phyloP scores from a whole-genome alignment of 129 eudicot genomes.

The Saposhnikovia divaricata region DNA sequence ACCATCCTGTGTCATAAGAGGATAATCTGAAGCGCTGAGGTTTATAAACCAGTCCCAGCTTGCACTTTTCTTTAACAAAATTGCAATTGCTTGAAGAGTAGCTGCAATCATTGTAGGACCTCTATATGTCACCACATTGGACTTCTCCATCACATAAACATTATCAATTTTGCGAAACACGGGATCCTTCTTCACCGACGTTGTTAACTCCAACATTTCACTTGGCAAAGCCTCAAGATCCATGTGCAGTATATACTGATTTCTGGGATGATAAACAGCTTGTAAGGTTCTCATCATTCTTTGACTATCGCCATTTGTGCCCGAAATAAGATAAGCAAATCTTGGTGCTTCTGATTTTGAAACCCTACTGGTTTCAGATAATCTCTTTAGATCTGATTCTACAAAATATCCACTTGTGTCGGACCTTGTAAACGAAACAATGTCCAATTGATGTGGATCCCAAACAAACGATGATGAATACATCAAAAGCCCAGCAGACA shows the following conservation, averaged over 20 bases:
- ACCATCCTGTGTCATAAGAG: conserved; percentile 98
- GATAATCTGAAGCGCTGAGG: conserved; percentile 99
- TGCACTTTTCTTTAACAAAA: conserved; percentile 71
- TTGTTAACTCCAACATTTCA: conserved; percentile 74
- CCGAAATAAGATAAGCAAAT: conserved; percentile 93
- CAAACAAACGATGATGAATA: conserved; percentile 30
- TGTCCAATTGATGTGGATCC: conserved; percentile 34
- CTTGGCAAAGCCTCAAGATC: conserved; percentile 96
- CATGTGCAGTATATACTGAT: conserved; percentile 91
- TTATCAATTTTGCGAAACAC: conserved; percentile 73
- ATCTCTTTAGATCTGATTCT: conserved; percentile 53
- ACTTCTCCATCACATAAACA: conserved; percentile 91
- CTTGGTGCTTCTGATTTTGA: conserved; percentile 61
- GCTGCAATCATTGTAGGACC: conserved; percentile 98
- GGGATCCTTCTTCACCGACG: conserved; percentile 80
- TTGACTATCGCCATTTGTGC: conserved; percentile 89
- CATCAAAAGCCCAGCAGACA: conserved; percentile 36
- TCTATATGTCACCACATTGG: conserved; percentile 92
- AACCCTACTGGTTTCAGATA: conserved; percentile 23
- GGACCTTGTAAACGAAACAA: conserved; percentile 20
- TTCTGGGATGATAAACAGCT: conserved; percentile 96
- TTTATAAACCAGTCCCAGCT: conserved; percentile 95
- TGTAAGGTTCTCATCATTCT: conserved; percentile 96
- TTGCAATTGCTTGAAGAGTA: conserved; percentile 89
- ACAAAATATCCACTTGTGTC: conserved; percentile 52